These are phyloP conservation scores for Ustilago lituana DNA, from an alignment of 1,284 basidiomycete genomes.

Conservation along the genomic window DNA sequence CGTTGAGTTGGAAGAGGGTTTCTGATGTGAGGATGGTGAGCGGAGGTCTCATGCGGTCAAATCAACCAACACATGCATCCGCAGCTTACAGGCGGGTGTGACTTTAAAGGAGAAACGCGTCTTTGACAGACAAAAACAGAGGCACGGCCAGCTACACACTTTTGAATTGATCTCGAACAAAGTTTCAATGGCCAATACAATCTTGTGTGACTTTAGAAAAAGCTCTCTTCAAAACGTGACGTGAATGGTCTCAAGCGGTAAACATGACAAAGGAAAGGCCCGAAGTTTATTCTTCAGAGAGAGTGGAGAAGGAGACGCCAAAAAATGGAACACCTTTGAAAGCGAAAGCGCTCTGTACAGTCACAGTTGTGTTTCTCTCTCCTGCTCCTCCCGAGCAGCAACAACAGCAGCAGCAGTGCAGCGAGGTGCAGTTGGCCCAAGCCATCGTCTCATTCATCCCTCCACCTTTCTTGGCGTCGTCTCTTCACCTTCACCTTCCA, in stretches of 20 bases:
- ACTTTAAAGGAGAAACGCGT: conserved; percentile 15
- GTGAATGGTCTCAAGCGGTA: conserved; percentile 11
- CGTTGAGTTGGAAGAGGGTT: too few species aligned
- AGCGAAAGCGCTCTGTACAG: too few species aligned
- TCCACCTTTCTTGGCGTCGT: conserved; percentile 8
- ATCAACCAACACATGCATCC: too few species aligned
- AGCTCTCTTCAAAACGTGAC: conserved; percentile 15
- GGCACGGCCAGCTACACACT: too few species aligned
- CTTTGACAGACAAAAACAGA: too few species aligned
- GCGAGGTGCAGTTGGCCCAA: conserved; percentile 2
- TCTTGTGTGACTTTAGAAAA: conserved; percentile 3
- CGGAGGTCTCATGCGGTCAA: not conserved
- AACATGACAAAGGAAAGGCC: too few species aligned
- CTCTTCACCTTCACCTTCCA: not conserved
- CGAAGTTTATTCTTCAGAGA: not conserved
- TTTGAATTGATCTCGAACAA: too few species aligned
- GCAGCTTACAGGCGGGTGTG: conserved; percentile 2
- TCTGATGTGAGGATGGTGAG: too few species aligned
- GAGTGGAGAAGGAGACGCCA: conserved; percentile 10
- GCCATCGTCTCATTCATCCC: not conserved
- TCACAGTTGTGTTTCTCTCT: too few species aligned
- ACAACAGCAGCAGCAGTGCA: not conserved
- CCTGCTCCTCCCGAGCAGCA: conserved; percentile 25
- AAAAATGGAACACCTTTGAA: conserved; percentile 4
- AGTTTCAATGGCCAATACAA: conserved; percentile 6